Evolutionary conservation across 2,329 filamentous ascomycete genomes (phyloP), one percentile per base, ranked within the genome.

Genomic region (Gyromitra esculenta): DNA sequence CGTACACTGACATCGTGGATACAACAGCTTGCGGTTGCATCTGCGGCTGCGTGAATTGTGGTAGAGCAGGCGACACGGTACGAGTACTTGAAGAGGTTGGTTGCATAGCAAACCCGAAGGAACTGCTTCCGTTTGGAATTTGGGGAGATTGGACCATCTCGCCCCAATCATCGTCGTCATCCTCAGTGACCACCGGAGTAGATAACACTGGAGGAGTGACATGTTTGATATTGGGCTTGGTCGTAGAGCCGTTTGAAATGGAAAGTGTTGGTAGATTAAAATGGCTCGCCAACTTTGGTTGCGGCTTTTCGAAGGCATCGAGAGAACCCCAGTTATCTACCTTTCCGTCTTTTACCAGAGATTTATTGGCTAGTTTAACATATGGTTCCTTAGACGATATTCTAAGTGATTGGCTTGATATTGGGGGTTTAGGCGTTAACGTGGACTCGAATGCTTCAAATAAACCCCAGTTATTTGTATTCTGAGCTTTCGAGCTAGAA

Each of bases 121-220:
- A 45, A 50, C 62, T 56, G 52, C 52, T 62, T 62, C 25, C 56
- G 13, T 59, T 54, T 31, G 77, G 68, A 43, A 72, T 77, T 41
- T 77, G 73, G 25, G 83, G 82, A 0, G 82, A 83, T 39, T 82
- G 81, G 15, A 84, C 80, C 83, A 84, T 83, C 69, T 84, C 83
- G 5, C 83, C 83, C 83, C 83, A 84, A 60, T 83, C 83, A 35
- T 82, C 81, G 8, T 76, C 70, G 31, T 80, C 79, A 37, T 73
- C 70, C 31, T 60, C 64, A 25, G 15, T 31, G 21, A 37, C 25
- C 31, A 60, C 45, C 63, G 52, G 52, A 45, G 62, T 25, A 11
- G 60, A 31, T 62, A 65, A n/a, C 2, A 25, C 59, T 52, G 35
- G 59, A 9, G 65, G 62, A 35, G 66, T 41, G 41, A 35, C 39